These are phyloP conservation scores for Paxillus rubicundulus DNA, from an alignment of 768 basidiomycete genomes.

Conservation along the genomic window DNA sequence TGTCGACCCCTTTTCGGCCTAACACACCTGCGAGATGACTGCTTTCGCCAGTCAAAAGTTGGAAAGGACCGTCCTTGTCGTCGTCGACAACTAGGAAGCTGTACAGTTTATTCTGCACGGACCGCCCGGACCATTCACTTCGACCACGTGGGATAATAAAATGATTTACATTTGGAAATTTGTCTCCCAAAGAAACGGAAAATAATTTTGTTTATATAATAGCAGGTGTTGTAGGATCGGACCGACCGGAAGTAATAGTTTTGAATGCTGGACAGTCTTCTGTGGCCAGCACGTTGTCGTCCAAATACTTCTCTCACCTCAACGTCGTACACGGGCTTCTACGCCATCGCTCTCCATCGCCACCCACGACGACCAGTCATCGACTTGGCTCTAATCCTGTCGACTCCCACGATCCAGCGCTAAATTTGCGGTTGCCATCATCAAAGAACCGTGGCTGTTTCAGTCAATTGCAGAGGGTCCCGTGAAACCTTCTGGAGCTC, in stretches of 20 bases:
- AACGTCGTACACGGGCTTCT: conserved; percentile 8
- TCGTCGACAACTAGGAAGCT: too few species aligned
- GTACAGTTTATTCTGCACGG: too few species aligned
- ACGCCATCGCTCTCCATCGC: conserved; percentile 1
- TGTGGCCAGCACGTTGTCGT: conserved; percentile 17
- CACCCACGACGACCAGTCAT: conserved; percentile 12
- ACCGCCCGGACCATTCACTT: too few species aligned
- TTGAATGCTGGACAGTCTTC: conserved; percentile 9
- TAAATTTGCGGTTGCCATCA: conserved; percentile 20
- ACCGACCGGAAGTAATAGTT: conserved; percentile 21
- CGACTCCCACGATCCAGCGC: conserved; percentile 21
- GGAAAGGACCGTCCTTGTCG: too few species aligned
- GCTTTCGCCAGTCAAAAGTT: too few species aligned
- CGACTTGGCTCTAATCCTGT: background rate
- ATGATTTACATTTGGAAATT: background rate
- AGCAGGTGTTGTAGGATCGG: conserved; percentile 17
- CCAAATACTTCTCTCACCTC: conserved; percentile 21
- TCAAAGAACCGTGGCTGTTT: conserved; percentile 30
- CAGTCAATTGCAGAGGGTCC: conserved; percentile 10
- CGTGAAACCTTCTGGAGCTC: conserved; percentile 12
- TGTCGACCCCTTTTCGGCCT: too few species aligned
- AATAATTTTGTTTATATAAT: background rate
- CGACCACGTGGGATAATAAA: conserved; percentile 1
- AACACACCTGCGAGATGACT: too few species aligned
- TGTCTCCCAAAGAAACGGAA: background rate